Evolutionary conservation across 208 protist species (phyloP).

Genomic region (Crithidia thermophila): DNA sequence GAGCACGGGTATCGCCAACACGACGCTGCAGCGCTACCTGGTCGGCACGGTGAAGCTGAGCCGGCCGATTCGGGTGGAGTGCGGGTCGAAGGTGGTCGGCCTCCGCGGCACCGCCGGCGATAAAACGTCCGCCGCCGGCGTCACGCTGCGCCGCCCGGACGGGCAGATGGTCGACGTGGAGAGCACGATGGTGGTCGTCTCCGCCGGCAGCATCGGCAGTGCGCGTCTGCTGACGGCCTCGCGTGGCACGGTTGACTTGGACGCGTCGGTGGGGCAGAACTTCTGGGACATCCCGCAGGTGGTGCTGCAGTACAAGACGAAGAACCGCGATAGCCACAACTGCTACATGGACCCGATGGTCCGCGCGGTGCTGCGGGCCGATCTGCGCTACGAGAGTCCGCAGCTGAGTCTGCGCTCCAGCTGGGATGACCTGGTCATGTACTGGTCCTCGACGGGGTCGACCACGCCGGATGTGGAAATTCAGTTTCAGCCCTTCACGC

Average conservation of each 20-base stretch:
- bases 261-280: constrained; percentile 46
- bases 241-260: constrained; percentile 40
- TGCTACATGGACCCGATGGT: constrained; percentile 70
- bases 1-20: constrained; percentile 54
- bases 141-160: constrained; percentile 47
- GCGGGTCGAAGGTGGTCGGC: constrained; percentile 53
- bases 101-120: constrained; percentile 35
- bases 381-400: constrained; percentile 41
- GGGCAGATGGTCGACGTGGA: constrained; percentile 51
- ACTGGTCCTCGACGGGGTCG: constrained; percentile 58
- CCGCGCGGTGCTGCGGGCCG: constrained; percentile 39
- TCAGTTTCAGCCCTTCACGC: constrained; percentile 84
- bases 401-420: constrained; percentile 60
- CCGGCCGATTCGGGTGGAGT: constrained; percentile 63
- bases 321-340: constrained; percentile 73
- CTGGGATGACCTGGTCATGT: constrained; percentile 79
- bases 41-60: constrained; percentile 67
- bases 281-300: constrained; percentile 87
- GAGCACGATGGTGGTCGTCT: constrained; percentile 57
- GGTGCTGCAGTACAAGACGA: constrained; percentile 72
- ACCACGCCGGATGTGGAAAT: constrained; percentile 68
- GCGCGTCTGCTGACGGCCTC: constrained; percentile 59
- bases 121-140: constrained; percentile 43
- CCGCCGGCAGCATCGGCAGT: constrained; percentile 67
- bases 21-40: constrained; percentile 74